A percentile compares a stretch with the other conserved stretches of the same genome.
phyloP scores from a whole-genome alignment of 2,329 filamentous ascomycete species.

The Paracamarosporium sp. region DNA sequence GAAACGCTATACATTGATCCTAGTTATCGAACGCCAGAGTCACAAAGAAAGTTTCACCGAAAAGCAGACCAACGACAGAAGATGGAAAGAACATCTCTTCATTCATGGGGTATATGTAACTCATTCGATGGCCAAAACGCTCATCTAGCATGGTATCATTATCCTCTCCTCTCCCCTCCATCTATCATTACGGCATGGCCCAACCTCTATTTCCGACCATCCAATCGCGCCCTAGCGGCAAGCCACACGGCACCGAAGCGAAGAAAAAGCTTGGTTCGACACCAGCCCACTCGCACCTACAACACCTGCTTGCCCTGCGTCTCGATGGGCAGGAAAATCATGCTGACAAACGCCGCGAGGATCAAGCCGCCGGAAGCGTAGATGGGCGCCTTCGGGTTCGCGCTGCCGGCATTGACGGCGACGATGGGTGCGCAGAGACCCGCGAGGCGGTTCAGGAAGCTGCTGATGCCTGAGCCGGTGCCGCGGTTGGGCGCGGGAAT shows the following conservation, averaged over 20 bases:
- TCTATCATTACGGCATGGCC: neutral
- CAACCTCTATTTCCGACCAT: neutral
- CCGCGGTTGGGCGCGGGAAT: constrained; percentile 76
- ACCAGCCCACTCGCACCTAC: constrained; percentile 22
- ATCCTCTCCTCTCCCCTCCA: neutral
- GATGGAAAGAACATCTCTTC: neutral
- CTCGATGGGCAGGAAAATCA: constrained; percentile 52
- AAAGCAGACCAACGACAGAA: no score
- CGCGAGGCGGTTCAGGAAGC: constrained; percentile 72
- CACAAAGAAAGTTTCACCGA: no score
- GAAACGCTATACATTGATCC: no score
- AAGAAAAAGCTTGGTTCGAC: neutral
- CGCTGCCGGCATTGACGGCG: constrained; percentile 55
- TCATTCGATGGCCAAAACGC: neutral
- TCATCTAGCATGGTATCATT: neutral
- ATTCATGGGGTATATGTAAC: neutral
- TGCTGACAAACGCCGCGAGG: constrained; percentile 51
- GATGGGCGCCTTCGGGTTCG: constrained; percentile 50
- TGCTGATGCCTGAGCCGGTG: constrained; percentile 74
- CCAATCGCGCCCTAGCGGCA: neutral
- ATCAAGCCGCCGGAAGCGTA: constrained; percentile 53
- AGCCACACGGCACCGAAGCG: neutral
- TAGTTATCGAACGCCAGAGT: no score
- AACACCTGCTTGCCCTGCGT: constrained; percentile 51
- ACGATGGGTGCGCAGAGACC: constrained; percentile 74